Conservation (phyloP, 257 asterid genomes). For the Rubia yunnanensis region DNA sequence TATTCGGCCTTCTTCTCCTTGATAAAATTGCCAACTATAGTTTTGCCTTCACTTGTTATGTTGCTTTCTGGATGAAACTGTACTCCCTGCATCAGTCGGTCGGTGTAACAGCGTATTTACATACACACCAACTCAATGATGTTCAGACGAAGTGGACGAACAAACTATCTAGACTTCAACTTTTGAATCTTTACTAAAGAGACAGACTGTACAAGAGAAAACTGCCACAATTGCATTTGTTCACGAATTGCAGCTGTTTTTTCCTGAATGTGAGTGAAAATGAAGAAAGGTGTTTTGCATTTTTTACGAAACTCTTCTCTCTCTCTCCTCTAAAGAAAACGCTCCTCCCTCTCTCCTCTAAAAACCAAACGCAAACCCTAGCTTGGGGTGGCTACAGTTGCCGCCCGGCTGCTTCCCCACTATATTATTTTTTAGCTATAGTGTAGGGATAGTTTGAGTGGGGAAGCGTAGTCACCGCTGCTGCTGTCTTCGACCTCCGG, state of each 20-base stretch:
- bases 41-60: slow-evolving; percentile 66
- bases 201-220: too few species aligned
- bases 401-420: too few species aligned
- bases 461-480: too few species aligned
- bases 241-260: neutral
- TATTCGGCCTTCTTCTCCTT: slow-evolving; percentile 56
- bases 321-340: too few species aligned
- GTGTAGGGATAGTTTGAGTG: too few species aligned
- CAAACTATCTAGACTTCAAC: neutral
- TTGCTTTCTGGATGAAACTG: slow-evolving; percentile 91
- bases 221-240: neutral
- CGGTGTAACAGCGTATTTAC: neutral
- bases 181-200: neutral
- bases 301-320: too few species aligned
- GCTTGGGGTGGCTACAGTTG: too few species aligned
- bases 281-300: too few species aligned
- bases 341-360: too few species aligned
- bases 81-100: slow-evolving; percentile 69
- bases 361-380: too few species aligned
- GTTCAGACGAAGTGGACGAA: neutral
- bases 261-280: neutral
- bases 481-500: too few species aligned
- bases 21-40: slow-evolving; percentile 62
- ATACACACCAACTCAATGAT: neutral
- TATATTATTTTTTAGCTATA: too few species aligned